Evolutionary conservation across 352 stramenopile genomes (phyloP).

Genomic region (Pythium dissimile): DNA sequence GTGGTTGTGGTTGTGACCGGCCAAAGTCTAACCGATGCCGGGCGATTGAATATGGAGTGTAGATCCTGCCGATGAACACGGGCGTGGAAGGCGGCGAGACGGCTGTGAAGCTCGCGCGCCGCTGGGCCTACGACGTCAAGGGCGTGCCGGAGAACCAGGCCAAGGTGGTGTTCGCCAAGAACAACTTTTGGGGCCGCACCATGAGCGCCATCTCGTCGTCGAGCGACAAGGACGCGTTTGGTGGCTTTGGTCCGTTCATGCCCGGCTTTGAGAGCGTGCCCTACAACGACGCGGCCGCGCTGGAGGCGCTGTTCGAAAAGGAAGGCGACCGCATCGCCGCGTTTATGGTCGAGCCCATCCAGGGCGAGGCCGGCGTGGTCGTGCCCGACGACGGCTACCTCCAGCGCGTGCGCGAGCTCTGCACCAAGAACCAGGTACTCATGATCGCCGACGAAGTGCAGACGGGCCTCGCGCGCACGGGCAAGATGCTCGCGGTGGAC

Average conservation of each 20-base stretch:
- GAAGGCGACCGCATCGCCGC: slow-evolving; percentile 92
- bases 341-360: slow-evolving; percentile 99
- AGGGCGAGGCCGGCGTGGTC: slow-evolving; percentile 98
- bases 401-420: slow-evolving; percentile 86
- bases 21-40: not conserved
- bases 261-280: slow-evolving; percentile 91
- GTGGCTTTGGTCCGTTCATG: slow-evolving; percentile 97
- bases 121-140: slow-evolving; percentile 98
- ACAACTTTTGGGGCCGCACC: slow-evolving; percentile 99
- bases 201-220: slow-evolving; percentile 96
- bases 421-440: slow-evolving; percentile 98
- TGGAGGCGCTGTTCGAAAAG: slow-evolving; percentile 78
- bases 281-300: slow-evolving; percentile 93
- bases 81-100: slow-evolving; percentile 99
- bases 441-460: slow-evolving; percentile 99
- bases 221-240: slow-evolving; percentile 86
- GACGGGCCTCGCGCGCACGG: slow-evolving; percentile 95
- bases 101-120: slow-evolving; percentile 95
- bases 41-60: too few species aligned
- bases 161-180: slow-evolving; percentile 95
- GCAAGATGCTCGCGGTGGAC: slow-evolving; percentile 95
- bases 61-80: slow-evolving; percentile 99
- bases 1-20: too few species aligned
- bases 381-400: slow-evolving; percentile 97
- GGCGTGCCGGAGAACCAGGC: slow-evolving; percentile 89